Conservation (phyloP, 192 early-diverging fungal genomes). For the Entomortierella chlamydospora region DNA sequence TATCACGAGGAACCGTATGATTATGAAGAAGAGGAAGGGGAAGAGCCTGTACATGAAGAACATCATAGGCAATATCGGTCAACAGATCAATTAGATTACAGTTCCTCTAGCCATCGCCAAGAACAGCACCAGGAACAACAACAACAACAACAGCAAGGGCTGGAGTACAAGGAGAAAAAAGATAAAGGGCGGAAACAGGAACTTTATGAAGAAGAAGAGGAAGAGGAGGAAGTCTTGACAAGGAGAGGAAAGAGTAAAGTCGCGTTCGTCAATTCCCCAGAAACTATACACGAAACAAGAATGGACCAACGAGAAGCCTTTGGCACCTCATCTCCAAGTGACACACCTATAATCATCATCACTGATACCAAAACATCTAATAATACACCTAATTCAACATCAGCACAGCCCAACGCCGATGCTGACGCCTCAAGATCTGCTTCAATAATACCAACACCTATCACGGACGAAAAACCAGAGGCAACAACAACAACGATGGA, state of each 20-base stretch:
- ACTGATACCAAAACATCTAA: neutral
- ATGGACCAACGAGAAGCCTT: no score
- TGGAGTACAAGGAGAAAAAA: conserved; percentile 1
- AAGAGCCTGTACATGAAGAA: neutral
- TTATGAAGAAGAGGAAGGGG: neutral
- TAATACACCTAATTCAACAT: neutral
- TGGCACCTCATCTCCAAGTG: no score
- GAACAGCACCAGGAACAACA: no score
- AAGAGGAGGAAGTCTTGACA: neutral
- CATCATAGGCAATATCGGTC: neutral
- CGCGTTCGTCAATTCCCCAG: conserved; percentile 1
- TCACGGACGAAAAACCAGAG: neutral
- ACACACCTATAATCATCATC: neutral
- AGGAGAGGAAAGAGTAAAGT: neutral
- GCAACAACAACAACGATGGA: conserved; percentile 8
- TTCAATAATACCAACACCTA: no score
- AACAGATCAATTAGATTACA: neutral
- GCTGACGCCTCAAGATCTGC: neutral
- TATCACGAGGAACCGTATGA: neutral
- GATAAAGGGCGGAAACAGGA: neutral
- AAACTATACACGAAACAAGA: neutral
- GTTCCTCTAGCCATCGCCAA: neutral
- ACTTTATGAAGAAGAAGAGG: neutral
- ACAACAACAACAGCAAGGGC: neutral
- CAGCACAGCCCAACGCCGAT: neutral